Base-by-base conservation (phyloP, 2,329 filamentous ascomycete genomes). In the Hypoxylon sp. region DNA sequence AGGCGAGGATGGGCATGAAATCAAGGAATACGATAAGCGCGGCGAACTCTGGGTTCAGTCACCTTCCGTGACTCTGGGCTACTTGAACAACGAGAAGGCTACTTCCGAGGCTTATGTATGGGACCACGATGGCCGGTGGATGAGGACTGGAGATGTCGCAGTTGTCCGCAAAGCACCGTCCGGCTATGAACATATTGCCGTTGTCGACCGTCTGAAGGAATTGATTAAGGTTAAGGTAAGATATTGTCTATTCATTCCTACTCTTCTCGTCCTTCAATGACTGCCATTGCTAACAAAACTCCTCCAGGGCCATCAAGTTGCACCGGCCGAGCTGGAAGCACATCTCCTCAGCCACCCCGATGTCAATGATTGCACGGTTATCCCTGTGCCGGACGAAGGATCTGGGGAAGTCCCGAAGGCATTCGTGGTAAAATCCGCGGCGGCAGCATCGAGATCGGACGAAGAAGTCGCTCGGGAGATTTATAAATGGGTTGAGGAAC, bases 121-220 rank as follows among this genome's bases (percentile, higher is more conserved):
- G 68, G 85, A 90, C 57, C 84, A 90, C 1, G 90, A 94, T 71
- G 89, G 90, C 9, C 81, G 89, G 70, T 96, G 93, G 88, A 89
- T 97, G 85, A 88, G 87, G 44, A 97, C 94, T 0, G 94, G 94
- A 5, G 94, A 98, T 74, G 93, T 97, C 78, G 93, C 91, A 0
- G 83, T 95, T 2, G 82, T 97, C 10, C 85, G 86, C 2, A 86
- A 87, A 74, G 84, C 88, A 6, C 85, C 88, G 0, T 82, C 84
- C 2, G 93, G 93, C 2, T 83, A 90, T 71, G 93, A 97, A 79
- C 94, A 98, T 75, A 78, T 97, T 53, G 91, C 94, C 77, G 91
- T 98, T 65, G 91, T 94, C 0, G 94, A 97, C 77, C 89, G 94
- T 13, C 80, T 85, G 70, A 86, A 84, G 74, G 84, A 85, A 74